These are phyloP conservation scores for Colletotrichum gigasporum DNA, from an alignment of 2,329 filamentous ascomycete genomes.

Conservation along the genomic window DNA sequence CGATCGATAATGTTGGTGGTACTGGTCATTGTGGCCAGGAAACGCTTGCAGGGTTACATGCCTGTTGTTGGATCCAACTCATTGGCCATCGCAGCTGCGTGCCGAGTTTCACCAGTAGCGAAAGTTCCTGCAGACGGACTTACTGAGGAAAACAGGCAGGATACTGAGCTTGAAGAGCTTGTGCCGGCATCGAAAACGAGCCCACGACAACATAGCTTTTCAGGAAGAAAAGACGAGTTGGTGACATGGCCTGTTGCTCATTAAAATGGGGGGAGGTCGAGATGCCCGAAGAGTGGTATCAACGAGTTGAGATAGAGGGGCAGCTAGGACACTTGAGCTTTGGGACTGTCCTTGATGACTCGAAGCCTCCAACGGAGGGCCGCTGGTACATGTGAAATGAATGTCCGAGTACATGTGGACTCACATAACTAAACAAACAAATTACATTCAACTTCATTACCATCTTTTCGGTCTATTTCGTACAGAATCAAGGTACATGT, in stretches of 20 bases:
- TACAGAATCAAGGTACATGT: too few relatives aligned
- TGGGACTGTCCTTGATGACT: background rate
- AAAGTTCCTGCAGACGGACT: background rate
- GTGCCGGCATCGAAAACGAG: background rate
- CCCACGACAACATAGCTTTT: too few relatives aligned
- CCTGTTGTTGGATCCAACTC: background rate
- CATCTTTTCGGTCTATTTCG: too few relatives aligned
- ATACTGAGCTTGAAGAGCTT: background rate
- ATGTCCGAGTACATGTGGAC: too few relatives aligned
- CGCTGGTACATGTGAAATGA: background rate
- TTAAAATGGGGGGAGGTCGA: background rate
- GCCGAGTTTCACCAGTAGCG: background rate
- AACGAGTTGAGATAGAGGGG: background rate
- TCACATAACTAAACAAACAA: too few relatives aligned
- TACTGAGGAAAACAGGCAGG: rapidly evolving
- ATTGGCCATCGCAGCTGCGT: background rate
- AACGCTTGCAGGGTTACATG: background rate
- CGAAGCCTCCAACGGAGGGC: background rate
- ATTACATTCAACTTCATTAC: too few relatives aligned
- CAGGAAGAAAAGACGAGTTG: background rate
- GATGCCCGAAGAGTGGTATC: background rate
- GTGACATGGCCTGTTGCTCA: background rate
- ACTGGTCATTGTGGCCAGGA: background rate
- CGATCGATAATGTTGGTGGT: background rate
- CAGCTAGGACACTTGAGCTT: background rate